These are phyloP conservation scores for Botryotinia narcissicola DNA, from an alignment of 2,329 filamentous ascomycete species.

Conservation along the genomic window DNA sequence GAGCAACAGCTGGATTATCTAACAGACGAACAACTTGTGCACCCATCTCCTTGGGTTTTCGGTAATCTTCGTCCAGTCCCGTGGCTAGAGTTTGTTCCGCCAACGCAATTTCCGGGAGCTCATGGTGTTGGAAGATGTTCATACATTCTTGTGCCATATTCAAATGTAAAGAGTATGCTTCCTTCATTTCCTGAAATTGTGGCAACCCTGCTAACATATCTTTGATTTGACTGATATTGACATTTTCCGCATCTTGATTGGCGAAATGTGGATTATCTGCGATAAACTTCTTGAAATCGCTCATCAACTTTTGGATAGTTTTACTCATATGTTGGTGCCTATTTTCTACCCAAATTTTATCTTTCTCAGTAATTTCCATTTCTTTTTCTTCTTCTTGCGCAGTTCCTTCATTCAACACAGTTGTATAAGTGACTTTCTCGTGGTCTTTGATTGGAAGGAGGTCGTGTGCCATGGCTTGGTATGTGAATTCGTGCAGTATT, in stretches of 20 bases:
- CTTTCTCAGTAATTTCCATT: slow-evolving; percentile 85
- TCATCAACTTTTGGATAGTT: slow-evolving; percentile 88
- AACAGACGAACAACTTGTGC: slow-evolving; percentile 84
- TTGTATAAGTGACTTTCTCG: slow-evolving; percentile 84
- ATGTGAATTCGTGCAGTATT: slow-evolving; percentile 92
- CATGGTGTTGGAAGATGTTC: slow-evolving; percentile 83
- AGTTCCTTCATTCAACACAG: slow-evolving; percentile 71
- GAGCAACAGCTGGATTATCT: slow-evolving; percentile 73
- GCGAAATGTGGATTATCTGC: slow-evolving; percentile 90
- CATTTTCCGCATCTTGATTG: slow-evolving; percentile 64
- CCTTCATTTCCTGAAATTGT: slow-evolving; percentile 94
- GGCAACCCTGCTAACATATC: slow-evolving; percentile 95
- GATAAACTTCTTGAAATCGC: slow-evolving; percentile 89
- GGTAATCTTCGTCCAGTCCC: slow-evolving; percentile 86
- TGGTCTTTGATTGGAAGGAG: slow-evolving; percentile 83
- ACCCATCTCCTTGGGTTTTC: slow-evolving; percentile 84
- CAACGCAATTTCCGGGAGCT: slow-evolving; percentile 81
- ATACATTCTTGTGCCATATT: slow-evolving; percentile 98
- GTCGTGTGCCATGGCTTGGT: slow-evolving; percentile 97
- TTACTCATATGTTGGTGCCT: slow-evolving; percentile 97
- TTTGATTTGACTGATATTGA: slow-evolving; percentile 85
- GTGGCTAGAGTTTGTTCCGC: slow-evolving; percentile 90
- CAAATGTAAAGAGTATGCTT: slow-evolving; percentile 89
- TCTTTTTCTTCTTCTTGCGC: slow-evolving; percentile 76
- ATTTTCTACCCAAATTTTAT: slow-evolving; percentile 94